Evolutionary conservation across 768 basidiomycete species (phyloP).

Genomic region (Lactarius tabidus): DNA sequence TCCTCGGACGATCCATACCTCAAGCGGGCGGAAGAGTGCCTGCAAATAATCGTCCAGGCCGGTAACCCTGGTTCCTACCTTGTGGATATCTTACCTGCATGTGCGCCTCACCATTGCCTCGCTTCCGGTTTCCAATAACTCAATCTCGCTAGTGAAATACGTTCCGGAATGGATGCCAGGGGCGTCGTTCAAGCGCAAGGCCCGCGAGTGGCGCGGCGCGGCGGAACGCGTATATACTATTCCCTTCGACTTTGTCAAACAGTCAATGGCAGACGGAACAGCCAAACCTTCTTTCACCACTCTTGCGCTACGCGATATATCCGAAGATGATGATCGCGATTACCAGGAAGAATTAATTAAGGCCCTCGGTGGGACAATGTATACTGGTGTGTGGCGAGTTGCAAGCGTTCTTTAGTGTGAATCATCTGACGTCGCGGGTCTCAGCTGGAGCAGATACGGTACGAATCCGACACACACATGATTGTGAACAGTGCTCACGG

Average conservation of each 20-base stretch:
- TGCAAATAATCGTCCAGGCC: slow-evolving; percentile 18
- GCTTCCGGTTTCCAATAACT: neutral
- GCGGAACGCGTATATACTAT: slow-evolving; percentile 23
- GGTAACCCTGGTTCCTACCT: slow-evolving; percentile 28
- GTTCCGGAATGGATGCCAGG: slow-evolving; percentile 30
- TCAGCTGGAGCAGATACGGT: slow-evolving; percentile 27
- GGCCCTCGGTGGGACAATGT: slow-evolving; percentile 20
- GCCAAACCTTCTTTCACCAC: slow-evolving; percentile 22
- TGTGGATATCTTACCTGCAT: slow-evolving; percentile 30
- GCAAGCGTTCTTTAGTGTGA: neutral
- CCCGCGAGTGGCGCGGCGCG: slow-evolving; percentile 23
- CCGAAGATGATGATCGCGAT: slow-evolving; percentile 22
- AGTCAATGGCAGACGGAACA: slow-evolving; percentile 20
- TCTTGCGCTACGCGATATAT: slow-evolving; percentile 22
- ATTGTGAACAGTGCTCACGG: neutral
- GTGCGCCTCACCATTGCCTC: slow-evolving; percentile 9
- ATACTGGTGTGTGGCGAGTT: slow-evolving; percentile 14
- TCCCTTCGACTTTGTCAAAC: slow-evolving; percentile 26
- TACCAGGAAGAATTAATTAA: slow-evolving; percentile 28
- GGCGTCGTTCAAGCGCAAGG: slow-evolving; percentile 27
- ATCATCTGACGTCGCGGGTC: neutral
- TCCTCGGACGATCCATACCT: slow-evolving; percentile 23
- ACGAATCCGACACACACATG: neutral
- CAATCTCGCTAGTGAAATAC: slow-evolving; percentile 23
- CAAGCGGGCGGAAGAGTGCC: slow-evolving; percentile 24